Conservation (phyloP, 768 basidiomycete genomes). For the Leccinum ochraceum region DNA sequence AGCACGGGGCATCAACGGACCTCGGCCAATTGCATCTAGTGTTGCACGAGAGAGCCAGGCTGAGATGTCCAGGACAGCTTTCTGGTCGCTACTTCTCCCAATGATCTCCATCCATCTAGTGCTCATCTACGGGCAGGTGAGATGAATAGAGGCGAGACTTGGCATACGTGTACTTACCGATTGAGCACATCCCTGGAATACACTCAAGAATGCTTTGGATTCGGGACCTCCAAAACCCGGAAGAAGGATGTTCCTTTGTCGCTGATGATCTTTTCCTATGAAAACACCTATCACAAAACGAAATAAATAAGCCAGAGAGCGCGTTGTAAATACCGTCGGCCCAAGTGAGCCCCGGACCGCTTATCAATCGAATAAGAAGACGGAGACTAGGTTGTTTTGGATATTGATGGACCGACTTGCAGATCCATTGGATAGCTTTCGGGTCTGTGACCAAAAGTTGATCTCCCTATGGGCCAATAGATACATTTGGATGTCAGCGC, state of each 20-base stretch:
- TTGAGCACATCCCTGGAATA: slow-evolving; percentile 43
- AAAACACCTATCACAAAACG: background rate
- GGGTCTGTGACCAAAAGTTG: slow-evolving; percentile 48
- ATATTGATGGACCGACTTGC: slow-evolving; percentile 45
- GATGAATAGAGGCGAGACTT: background rate
- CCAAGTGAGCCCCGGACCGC: slow-evolving; percentile 40
- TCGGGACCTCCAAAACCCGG: slow-evolving; percentile 55
- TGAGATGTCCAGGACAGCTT: background rate
- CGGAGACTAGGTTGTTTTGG: slow-evolving; percentile 36
- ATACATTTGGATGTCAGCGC: slow-evolving; percentile 7
- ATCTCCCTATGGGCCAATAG: slow-evolving; percentile 37
- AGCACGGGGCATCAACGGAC: slow-evolving; percentile 23
- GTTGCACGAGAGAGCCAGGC: background rate
- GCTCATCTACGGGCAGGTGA: background rate
- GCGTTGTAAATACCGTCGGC: slow-evolving; percentile 37
- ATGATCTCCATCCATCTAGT: background rate
- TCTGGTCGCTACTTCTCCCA: background rate
- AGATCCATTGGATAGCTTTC: slow-evolving; percentile 43
- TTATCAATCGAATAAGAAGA: slow-evolving; percentile 13
- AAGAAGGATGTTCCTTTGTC: slow-evolving; percentile 55
- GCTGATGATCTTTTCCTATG: slow-evolving; percentile 46
- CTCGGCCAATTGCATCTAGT: slow-evolving; percentile 44
- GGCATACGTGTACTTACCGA: slow-evolving; percentile 14
- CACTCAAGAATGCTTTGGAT: slow-evolving; percentile 48
- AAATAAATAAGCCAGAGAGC: slow-evolving; percentile 11